Evolutionary conservation across 225 moss, liverwort and hornwort species (phyloP), one percentile per base, ranked within the genome.

Genomic region (Marchantia polymorpha): DNA sequence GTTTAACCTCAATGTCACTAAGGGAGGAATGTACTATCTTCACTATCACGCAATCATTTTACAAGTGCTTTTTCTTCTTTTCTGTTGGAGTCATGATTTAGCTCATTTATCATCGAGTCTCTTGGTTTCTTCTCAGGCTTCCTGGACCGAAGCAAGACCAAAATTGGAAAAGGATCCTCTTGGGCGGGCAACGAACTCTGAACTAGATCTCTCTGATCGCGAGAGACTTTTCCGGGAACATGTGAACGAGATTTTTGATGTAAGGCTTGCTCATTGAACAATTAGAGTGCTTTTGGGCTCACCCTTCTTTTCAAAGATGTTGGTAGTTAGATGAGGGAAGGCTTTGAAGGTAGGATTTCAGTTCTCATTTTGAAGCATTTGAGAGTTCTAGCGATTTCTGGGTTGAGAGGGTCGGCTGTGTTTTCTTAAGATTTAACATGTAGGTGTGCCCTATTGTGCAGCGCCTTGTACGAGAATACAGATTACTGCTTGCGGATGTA

Each of bases 101-200:
- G 74, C 17, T 56, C 3, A 2, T 39, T 39, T 5, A 39, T 39
- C 39, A 39, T 2, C 12, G 25, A 48, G 30, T 8, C 8, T 30
- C 0, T 59, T 16, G 59, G 8, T 76, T 61, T 16, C 73, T 67
- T 78, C 61, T 8, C 88, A 96, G 95, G 89, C 86, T 46, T 90
- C 95, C 26, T 92, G 93, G 95, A 91, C 89, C 65, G 92, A 93
- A 84, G 89, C 88, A 67, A 88, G 93, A 64, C 85, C 88, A 81
- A 96, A 96, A 79, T 72, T 96, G 78, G 93, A 92, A 80, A 96
- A 90, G 84, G 95, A 96, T 83, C 79, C 91, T 1, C 88, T 92
- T 74, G 88, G 86, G 52, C 92, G 95, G 80, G 93, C 95, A 73
- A 87, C 90, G n/a, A 92, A 93, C 82, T 89, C 91, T 48, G 95